Percentiles rank a stretch among this genome's conserved stretches.
These are phyloP conservation scores for Ustilago tritici DNA, from an alignment of 1,284 basidiomycete genomes.

Conservation along the genomic window DNA sequence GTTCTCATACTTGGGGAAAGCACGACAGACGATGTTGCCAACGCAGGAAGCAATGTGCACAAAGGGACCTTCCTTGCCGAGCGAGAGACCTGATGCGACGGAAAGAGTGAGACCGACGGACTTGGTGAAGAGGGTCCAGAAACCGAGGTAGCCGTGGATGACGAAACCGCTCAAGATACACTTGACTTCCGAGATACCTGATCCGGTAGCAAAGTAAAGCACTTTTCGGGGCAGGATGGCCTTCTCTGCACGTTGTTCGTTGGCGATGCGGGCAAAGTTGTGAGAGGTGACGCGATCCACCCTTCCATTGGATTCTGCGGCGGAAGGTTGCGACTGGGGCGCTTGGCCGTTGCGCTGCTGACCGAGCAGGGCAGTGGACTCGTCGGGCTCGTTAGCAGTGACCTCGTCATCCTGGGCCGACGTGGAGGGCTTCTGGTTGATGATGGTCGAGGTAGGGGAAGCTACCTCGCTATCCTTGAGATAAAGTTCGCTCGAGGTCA, in stretches of 20 bases:
- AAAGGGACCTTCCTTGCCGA: conserved; percentile 88
- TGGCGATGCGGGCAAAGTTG: conserved; percentile 34
- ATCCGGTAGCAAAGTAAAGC: conserved; percentile 82
- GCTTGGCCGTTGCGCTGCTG: conserved; percentile 16
- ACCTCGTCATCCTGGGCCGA: neutral
- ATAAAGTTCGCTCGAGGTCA: conserved; percentile 76
- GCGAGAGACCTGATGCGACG: conserved; percentile 37
- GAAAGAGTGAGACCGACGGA: conserved; percentile 87
- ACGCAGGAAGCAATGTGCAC: conserved; percentile 96
- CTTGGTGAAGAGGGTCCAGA: conserved; percentile 88
- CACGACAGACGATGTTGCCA: conserved; percentile 91
- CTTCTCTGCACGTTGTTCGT: conserved; percentile 42
- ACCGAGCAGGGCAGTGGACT: conserved; percentile 36
- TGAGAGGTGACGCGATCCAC: conserved; percentile 15
- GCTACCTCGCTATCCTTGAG: conserved; percentile 24
- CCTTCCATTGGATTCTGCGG: neutral
- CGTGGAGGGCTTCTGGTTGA: conserved; percentile 13
- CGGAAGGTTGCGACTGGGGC: conserved; percentile 6
- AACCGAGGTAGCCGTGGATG: conserved; percentile 95
- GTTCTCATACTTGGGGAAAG: conserved; percentile 78
- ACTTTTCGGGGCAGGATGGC: conserved; percentile 72
- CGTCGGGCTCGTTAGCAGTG: conserved; percentile 14
- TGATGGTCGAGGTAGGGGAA: conserved; percentile 15
- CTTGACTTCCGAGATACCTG: conserved; percentile 96
- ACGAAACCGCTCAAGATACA: conserved; percentile 92